Conservation (phyloP, 2,329 filamentous ascomycete genomes). For the Diaporthe citrichinensis region DNA sequence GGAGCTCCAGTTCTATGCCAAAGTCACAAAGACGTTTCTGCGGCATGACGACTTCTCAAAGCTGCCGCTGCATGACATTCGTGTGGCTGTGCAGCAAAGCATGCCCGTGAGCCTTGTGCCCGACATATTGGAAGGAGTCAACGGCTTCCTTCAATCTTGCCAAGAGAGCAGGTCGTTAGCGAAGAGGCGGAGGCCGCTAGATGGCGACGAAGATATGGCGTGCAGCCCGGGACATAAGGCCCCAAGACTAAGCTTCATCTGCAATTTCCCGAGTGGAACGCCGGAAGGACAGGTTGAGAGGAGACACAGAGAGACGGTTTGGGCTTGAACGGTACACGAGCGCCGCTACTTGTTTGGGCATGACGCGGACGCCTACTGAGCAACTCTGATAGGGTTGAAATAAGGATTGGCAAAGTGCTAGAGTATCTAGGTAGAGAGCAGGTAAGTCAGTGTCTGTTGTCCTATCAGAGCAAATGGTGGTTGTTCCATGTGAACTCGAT, state of each 20-base stretch:
- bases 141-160: neutral
- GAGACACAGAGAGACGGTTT: neutral
- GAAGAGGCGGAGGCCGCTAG: neutral
- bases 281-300: neutral
- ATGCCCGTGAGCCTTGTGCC: slow-evolving; percentile 1
- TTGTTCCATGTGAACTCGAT: neutral
- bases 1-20: neutral
- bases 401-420: neutral
- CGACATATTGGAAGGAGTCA: neutral
- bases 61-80: neutral
- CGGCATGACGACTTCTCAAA: slow-evolving; percentile 5
- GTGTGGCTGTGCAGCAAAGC: neutral
- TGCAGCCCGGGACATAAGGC: neutral
- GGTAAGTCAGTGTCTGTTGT: neutral
- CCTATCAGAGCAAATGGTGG: neutral
- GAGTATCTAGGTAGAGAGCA: neutral
- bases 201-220: neutral
- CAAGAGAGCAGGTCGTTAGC: neutral
- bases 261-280: neutral
- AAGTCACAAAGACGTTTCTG: slow-evolving; percentile 1
- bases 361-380: no score
- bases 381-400: neutral
- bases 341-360: neutral
- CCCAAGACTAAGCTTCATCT: neutral
- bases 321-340: neutral